Evolutionary conservation across 2,329 filamentous ascomycete species (phyloP), one percentile per base, ranked within the genome.

Genomic region (Botrytis medusae): DNA sequence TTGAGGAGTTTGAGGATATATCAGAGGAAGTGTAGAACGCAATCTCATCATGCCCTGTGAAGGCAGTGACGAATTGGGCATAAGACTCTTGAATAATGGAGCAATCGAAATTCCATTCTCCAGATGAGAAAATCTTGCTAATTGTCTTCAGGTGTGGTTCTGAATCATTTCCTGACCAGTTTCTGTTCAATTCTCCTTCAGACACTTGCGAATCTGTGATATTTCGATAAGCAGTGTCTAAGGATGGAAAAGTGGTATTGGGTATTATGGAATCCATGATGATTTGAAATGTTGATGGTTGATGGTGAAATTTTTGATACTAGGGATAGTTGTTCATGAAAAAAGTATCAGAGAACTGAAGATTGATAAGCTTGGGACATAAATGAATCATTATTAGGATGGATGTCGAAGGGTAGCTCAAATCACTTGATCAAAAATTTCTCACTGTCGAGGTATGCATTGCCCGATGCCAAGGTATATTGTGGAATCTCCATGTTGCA

Each of bases 31-130:
- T 22, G 22, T 10, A 42, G 40, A 60, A 60, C 46, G 67, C 37
- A 57, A 69, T 14, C 20, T 69, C 67, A 37, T 69, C 54, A 9
- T 42, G 54, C 25, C 67, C 51, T n/a, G 67, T 69, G 40, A 60
- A 60, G n/a, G 48, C 67, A 25, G 42, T 40, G 25, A 69, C 29
- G 12, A 69, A 69, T 20, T 69, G 29, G 48, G 67, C 48, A 57
- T 69, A 69, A 32, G 54, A 69, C 5, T 60, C 34, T 8, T 69
- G 40, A 5, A 60, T 46, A 18, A 18, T 44, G 25, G 51, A 60
- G 46, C 20, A 20, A 42, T 69, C 29, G 9, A 69, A 42, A 18
- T 42, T 29, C 67, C 67, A 69, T 44, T 69, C 37, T 42, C 51
- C 25, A 40, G 6, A 44, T 46, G 25, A 14, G 29, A 60, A 42